These are phyloP conservation scores for Blastobotrys chiropterorum DNA, from an alignment of 805 yeast genomes.

Conservation along the genomic window DNA sequence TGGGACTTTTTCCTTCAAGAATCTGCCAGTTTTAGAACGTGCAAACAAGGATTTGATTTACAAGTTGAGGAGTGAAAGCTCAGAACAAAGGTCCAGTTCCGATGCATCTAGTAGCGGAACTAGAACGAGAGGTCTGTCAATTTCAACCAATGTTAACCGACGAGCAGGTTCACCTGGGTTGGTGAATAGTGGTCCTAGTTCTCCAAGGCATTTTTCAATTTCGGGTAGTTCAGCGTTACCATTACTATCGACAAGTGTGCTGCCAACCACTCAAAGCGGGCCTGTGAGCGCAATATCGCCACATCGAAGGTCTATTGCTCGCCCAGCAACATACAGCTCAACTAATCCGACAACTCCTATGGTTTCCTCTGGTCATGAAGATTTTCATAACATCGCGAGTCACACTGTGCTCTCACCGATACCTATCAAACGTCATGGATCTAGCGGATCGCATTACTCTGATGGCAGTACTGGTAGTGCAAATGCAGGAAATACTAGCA, in stretches of 20 bases:
- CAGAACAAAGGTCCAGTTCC: constrained; percentile 33
- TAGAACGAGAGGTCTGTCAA: constrained; percentile 33
- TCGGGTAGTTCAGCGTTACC: background rate
- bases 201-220: background rate
- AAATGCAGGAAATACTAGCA: background rate
- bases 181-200: background rate
- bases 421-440: background rate
- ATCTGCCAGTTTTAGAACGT: constrained; percentile 81
- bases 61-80: constrained; percentile 75
- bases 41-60: constrained; percentile 92
- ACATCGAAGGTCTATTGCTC: background rate
- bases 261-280: background rate
- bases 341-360: background rate
- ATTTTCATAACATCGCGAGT: background rate
- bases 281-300: background rate
- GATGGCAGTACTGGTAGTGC: constrained; percentile 6
- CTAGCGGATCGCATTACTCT: background rate
- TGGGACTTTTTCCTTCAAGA: constrained; percentile 89
- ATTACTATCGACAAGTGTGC: background rate
- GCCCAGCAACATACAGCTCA: background rate
- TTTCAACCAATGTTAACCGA: constrained; percentile 27
- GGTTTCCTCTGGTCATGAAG: background rate
- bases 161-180: constrained; percentile 1
- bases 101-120: constrained; percentile 30
- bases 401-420: background rate